Base-by-base conservation (phyloP, 1,284 basidiomycete genomes). In the Sanghuangporus baumii region DNA sequence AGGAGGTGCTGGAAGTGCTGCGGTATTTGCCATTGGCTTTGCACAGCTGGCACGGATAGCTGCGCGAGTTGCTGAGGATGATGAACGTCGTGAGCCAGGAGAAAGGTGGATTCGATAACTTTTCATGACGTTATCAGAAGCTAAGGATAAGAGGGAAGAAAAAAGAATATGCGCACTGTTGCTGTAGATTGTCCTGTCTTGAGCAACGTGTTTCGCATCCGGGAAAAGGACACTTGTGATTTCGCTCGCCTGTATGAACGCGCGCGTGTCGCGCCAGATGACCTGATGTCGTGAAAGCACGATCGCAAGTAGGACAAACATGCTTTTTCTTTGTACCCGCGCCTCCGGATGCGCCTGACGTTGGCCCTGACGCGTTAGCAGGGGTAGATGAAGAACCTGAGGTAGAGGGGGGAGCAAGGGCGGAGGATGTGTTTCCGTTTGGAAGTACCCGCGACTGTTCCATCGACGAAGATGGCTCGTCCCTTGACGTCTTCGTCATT, bases 151-250 rank as follows among this genome's bases (percentile, higher is more conserved):
- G 31, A 54, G 59, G 60, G 23, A 62, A n/a, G 37, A 59, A 60
- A 48, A 54, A 59, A 20, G 20, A 9, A 50, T n/a, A 50, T 31
- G 85, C 89, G 77, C 63, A 92, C 90, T 92, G 90, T 69, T 92
- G 90, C 66, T 91, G 89, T 11, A 92, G 78, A 67, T 92, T 92
- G 69, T 92, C 89, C 72, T 91, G 89, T 54, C 89, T 78, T 5
- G 88, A 90, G 69, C 89, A 92, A 14, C 88, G 79, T 2, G 89
- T 91, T 67, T 91, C 87, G 71, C 90, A 92, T 40, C 89, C 89
- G 23, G 89, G 89, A 74, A 91, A 91, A 36, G 89, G 89, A 68
- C 89, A 92, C 61, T 85, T 88, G 76, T 91, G 88, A 74, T 90
- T 90, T 62, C 87, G 78, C 70, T 91, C 88, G 59, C 91, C 90